phyloP scores from a whole-genome alignment of 2,329 filamentous ascomycete genomes.

The Fusarium nodosum region DNA sequence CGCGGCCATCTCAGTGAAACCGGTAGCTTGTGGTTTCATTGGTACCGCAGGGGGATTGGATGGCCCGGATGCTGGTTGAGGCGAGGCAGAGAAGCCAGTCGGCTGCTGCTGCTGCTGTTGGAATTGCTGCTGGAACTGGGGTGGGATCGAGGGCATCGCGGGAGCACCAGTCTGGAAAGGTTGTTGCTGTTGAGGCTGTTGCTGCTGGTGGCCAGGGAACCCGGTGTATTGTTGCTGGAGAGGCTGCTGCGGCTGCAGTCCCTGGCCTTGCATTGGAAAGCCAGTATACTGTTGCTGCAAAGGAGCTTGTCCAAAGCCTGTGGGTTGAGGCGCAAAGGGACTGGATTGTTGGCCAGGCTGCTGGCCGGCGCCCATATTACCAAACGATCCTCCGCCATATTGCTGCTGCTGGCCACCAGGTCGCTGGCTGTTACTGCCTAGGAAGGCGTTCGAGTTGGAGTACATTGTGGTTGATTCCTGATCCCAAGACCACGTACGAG shows the following conservation, averaged over 20 bases:
- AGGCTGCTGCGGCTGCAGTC: conserved; percentile 69
- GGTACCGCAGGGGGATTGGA: conserved; percentile 68
- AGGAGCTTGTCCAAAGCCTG: conserved; percentile 67
- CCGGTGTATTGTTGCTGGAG: conserved; percentile 78
- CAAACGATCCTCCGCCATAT: conserved; percentile 62
- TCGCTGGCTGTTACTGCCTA: conserved; percentile 82
- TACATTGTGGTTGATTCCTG: conserved; percentile 73
- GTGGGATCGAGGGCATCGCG: conserved; percentile 70
- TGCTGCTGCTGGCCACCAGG: conserved; percentile 71
- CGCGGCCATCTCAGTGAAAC: conserved; percentile 75
- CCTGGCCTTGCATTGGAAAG: conserved; percentile 67
- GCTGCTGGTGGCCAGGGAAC: conserved; percentile 64
- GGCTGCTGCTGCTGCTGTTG: conserved; percentile 63
- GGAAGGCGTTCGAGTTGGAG: conserved; percentile 87
- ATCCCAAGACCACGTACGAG: conserved; percentile 31
- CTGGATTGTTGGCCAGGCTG: conserved; percentile 65
- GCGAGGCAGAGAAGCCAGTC: conserved; percentile 61
- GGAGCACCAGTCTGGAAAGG: conserved; percentile 72
- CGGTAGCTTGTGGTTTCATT: conserved; percentile 75
- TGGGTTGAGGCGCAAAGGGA: conserved; percentile 71
- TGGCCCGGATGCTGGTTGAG: conserved; percentile 64
- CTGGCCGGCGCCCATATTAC: conserved; percentile 57
- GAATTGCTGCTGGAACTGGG: conserved; percentile 71
- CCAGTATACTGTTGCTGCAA: conserved; percentile 72
- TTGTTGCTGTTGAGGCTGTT: conserved; percentile 65